Evolutionary conservation across 2,329 filamentous ascomycete species (phyloP).

Genomic region (Basipetospora sp.): DNA sequence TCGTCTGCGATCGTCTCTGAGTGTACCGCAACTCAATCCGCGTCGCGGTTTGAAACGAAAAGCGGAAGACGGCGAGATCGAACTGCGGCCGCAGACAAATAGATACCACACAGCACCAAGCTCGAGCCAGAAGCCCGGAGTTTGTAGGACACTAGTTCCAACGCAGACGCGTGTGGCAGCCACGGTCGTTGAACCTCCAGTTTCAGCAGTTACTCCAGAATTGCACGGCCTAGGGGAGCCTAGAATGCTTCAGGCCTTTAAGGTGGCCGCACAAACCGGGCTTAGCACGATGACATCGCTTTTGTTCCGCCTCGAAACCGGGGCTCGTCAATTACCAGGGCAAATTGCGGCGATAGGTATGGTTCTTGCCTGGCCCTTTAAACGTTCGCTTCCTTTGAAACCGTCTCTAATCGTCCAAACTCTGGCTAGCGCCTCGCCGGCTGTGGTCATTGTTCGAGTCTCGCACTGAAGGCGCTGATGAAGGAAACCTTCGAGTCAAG

Average conservation of each 20-base stretch:
- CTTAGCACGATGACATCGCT: constrained; percentile 1
- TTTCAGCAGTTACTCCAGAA: no score
- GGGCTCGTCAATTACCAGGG: constrained; percentile 2
- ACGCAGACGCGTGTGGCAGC: no score
- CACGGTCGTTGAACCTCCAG: no score
- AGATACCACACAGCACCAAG: no score
- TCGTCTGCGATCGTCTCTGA: no score
- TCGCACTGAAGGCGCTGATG: not conserved
- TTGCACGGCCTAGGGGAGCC: no score
- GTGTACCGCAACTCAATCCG: no score
- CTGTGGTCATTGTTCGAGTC: constrained; percentile 1
- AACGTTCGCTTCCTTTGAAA: not conserved
- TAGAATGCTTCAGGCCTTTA: not conserved
- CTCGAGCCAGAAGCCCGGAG: no score
- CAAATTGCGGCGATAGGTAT: not conserved
- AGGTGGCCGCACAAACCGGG: not conserved
- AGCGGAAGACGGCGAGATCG: not conserved
- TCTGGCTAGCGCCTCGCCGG: not conserved
- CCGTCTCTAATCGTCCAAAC: not conserved
- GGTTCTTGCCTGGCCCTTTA: not conserved
- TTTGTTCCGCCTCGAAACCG: not conserved
- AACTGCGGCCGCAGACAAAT: not conserved
- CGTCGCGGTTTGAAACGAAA: not conserved
- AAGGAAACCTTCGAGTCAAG: not conserved
- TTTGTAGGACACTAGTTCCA: no score